A percentile compares a stretch with the other conserved stretches of the same genome.
These are phyloP conservation scores for Suhomyces panamericanus DNA, from an alignment of 1,139 yeast genomes.

Conservation along the genomic window DNA sequence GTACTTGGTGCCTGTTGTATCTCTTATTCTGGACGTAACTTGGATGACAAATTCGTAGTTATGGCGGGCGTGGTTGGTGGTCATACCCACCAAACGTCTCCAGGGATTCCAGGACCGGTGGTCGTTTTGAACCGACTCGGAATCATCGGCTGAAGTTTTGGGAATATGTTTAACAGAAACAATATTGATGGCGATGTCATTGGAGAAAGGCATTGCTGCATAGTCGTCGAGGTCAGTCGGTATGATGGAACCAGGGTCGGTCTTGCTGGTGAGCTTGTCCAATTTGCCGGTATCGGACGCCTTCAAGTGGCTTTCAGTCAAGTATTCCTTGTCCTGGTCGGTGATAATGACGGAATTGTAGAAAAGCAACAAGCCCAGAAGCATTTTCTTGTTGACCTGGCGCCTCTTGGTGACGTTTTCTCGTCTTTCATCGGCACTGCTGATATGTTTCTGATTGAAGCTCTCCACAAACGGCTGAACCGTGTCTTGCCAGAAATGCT, in stretches of 20 bases:
- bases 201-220: slow-evolving; percentile 41
- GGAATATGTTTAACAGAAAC: slow-evolving; percentile 54
- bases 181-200: slow-evolving; percentile 64
- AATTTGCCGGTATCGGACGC: slow-evolving; percentile 55
- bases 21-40: slow-evolving; percentile 28
- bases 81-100: slow-evolving; percentile 19
- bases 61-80: slow-evolving; percentile 24
- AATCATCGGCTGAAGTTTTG: neutral
- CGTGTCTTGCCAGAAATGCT: slow-evolving; percentile 71
- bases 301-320: slow-evolving; percentile 49
- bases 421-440: slow-evolving; percentile 66
- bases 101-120: slow-evolving; percentile 27
- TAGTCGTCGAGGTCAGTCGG: slow-evolving; percentile 30
- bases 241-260: slow-evolving; percentile 3
- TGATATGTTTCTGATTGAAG: slow-evolving; percentile 67
- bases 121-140: neutral
- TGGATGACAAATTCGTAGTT: slow-evolving; percentile 49
- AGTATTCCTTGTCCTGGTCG: slow-evolving; percentile 55
- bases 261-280: slow-evolving; percentile 29
- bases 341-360: slow-evolving; percentile 77
- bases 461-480: slow-evolving; percentile 80
- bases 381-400: slow-evolving; percentile 58
- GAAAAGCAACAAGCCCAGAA: slow-evolving; percentile 62
- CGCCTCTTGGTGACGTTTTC: slow-evolving; percentile 73
- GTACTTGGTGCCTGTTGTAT: slow-evolving; percentile 13